Evolutionary conservation across 768 basidiomycete genomes (phyloP).

Genomic region (Amanita subjunquillea): DNA sequence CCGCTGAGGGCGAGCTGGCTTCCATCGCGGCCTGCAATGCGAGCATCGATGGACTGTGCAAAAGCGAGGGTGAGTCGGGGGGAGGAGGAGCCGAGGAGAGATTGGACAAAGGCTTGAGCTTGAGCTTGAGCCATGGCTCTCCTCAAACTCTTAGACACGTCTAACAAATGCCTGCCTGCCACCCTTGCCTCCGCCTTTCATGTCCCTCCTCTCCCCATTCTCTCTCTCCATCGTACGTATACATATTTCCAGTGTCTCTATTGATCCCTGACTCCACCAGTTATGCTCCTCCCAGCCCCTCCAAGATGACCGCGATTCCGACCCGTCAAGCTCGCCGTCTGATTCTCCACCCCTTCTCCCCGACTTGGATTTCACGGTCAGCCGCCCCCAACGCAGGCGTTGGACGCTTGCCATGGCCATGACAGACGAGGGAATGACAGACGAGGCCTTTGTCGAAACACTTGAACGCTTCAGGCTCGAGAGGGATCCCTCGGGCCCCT

Average conservation of each 20-base stretch:
- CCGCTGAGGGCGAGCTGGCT: slow-evolving; percentile 79
- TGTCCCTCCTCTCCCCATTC: slow-evolving; percentile 1
- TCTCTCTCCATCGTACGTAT: slow-evolving; percentile 1
- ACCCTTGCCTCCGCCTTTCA: not conserved
- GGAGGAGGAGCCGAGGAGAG: slow-evolving; percentile 14
- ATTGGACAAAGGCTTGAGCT: not conserved
- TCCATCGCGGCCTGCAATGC: slow-evolving; percentile 72
- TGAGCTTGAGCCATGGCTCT: slow-evolving; percentile 1
- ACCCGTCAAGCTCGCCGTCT: not conserved
- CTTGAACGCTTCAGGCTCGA: slow-evolving; percentile 32
- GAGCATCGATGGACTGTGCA: slow-evolving; percentile 78
- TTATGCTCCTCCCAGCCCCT: not conserved
- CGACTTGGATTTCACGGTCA: not conserved
- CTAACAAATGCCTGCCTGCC: not conserved
- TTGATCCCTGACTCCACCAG: not conserved
- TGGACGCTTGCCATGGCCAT: slow-evolving; percentile 40
- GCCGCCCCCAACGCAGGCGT: slow-evolving; percentile 9
- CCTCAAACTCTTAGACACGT: slow-evolving; percentile 4
- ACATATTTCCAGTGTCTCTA: too few species aligned
- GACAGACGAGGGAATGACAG: slow-evolving; percentile 37
- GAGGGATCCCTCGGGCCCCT: slow-evolving; percentile 6
- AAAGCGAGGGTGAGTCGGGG: slow-evolving; percentile 76
- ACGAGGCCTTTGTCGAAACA: slow-evolving; percentile 37
- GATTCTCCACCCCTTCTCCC: not conserved
- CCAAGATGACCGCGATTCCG: slow-evolving; percentile 3